Evolutionary conservation across 257 asterid genomes (phyloP), one percentile per base, ranked within the genome.

Genomic region (Hygrophila difformis): DNA sequence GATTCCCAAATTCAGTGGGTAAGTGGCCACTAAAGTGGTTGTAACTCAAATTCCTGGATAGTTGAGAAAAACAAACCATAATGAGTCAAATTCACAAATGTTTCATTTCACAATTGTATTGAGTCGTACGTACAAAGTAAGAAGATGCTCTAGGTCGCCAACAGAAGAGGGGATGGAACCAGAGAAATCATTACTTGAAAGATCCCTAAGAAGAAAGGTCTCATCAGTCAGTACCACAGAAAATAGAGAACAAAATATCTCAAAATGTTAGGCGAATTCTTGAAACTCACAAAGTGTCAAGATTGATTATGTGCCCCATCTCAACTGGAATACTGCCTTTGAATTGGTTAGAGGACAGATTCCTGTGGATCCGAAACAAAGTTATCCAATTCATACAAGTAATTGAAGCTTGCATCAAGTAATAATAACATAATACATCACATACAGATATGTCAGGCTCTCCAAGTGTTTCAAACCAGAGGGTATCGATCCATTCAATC

Each of bases 91-190:
- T n/a, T 39, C 15, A 12, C 3, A 39, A 1, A 3, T 39, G 8
- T 14, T 6, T 6, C 2, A 12, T 3, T n/a, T 34, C 14, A 15
- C 19, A 39, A n/a, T n/a, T n/a, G n/a, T 7, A 5, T 19, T 8
- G 4, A n/a, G 12, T 8, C 0, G 12, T 44, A n/a, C 96, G 55
- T 71, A 91, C 99, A 91, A 63, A 23, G 75, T 86, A 56, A 91
- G 93, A 49, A 91, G 95, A 66, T 91, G 99, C 76, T 91, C 99
- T 61, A 91, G 66, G 66, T 82, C 93, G 44, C 99, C 99, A 18
- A 82, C 77, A 6, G 96, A 82, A 51, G 84, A 76, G 17, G 99
- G 99, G 63, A 91, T 51, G 9, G 66, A 51, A 47, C 96, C 99
- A 15, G 93, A 64, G 55, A 91, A 82, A 12, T 66, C 69, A 47